These are phyloP conservation scores for Thielaviopsis cerberus DNA, from an alignment of 2,329 filamentous ascomycete species.

Conservation along the genomic window DNA sequence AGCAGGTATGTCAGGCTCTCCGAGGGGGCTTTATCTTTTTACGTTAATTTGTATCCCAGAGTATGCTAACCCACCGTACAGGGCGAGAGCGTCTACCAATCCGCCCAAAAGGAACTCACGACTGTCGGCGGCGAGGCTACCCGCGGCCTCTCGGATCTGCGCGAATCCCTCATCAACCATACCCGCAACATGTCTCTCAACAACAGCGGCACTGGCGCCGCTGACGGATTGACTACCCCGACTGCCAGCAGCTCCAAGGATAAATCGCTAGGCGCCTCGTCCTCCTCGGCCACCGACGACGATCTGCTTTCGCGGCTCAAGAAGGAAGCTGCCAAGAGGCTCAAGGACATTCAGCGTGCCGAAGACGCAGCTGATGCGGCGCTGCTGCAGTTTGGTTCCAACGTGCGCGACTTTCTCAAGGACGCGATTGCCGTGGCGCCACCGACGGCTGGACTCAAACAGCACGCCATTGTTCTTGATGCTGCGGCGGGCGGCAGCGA, in stretches of 20 bases:
- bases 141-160: conserved; percentile 57
- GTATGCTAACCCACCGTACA: too few relatives aligned
- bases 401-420: conserved; percentile 71
- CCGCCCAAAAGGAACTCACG: conserved; percentile 68
- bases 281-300: conserved; percentile 21
- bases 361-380: conserved; percentile 96
- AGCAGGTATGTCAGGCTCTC: too few relatives aligned
- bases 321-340: conserved; percentile 57
- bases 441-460: conserved; percentile 38
- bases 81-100: conserved; percentile 67
- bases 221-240: conserved; percentile 22
- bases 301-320: conserved; percentile 61
- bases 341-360: conserved; percentile 77
- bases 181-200: conserved; percentile 57
- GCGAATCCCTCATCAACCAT: conserved; percentile 47
- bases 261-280: background rate
- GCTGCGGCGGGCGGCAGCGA: conserved; percentile 21
- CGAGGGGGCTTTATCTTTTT: conserved; percentile 16
- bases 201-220: conserved; percentile 13
- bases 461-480: conserved; percentile 22
- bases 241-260: conserved; percentile 25
- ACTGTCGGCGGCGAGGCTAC: conserved; percentile 64
- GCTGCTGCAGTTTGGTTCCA: conserved; percentile 74
- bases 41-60: too few relatives aligned
- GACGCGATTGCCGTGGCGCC: conserved; percentile 82